Evolutionary conservation across 2,329 filamentous ascomycete genomes (phyloP).

Genomic region (Penicillium griseofulvum): DNA sequence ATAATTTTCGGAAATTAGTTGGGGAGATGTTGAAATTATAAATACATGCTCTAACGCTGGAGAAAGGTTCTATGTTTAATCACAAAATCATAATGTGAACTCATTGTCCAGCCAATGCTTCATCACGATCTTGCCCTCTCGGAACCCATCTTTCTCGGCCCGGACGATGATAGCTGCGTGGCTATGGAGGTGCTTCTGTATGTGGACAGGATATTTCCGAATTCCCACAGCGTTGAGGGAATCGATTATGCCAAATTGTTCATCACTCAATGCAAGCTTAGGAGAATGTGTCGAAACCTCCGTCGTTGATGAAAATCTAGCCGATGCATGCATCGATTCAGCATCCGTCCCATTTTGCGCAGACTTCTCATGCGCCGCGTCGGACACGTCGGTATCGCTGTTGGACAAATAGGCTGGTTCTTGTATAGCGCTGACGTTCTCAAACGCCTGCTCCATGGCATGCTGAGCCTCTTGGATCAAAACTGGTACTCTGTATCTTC

Average conservation of each 20-base stretch:
- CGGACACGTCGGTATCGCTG: conserved; percentile 16
- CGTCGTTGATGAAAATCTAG: background rate
- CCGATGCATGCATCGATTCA: too few relatives aligned
- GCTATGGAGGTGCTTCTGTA: conserved; percentile 67
- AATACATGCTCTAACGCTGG: conserved; percentile 3
- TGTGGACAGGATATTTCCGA: conserved; percentile 55
- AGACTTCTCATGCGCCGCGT: conserved; percentile 33
- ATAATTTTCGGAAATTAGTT: background rate
- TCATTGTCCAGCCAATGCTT: conserved; percentile 76
- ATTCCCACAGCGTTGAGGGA: conserved; percentile 65
- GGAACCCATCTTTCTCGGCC: conserved; percentile 62
- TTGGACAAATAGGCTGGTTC: conserved; percentile 66
- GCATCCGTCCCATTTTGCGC: too few relatives aligned
- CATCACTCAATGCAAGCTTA: conserved; percentile 71
- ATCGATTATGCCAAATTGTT: conserved; percentile 83
- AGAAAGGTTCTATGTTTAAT: background rate
- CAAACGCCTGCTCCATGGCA: conserved; percentile 74
- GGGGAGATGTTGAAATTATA: background rate
- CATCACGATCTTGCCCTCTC: conserved; percentile 74
- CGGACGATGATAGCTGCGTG: conserved; percentile 91
- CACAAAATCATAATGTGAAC: conserved; percentile 58
- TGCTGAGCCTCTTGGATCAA: conserved; percentile 72
- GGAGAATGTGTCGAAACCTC: conserved; percentile 47
- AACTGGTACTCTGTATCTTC: conserved; percentile 72
- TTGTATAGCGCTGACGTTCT: conserved; percentile 67